These are phyloP conservation scores for Pseudopyricularia cyperi DNA, from an alignment of 2,329 filamentous ascomycete species.

Conservation along the genomic window DNA sequence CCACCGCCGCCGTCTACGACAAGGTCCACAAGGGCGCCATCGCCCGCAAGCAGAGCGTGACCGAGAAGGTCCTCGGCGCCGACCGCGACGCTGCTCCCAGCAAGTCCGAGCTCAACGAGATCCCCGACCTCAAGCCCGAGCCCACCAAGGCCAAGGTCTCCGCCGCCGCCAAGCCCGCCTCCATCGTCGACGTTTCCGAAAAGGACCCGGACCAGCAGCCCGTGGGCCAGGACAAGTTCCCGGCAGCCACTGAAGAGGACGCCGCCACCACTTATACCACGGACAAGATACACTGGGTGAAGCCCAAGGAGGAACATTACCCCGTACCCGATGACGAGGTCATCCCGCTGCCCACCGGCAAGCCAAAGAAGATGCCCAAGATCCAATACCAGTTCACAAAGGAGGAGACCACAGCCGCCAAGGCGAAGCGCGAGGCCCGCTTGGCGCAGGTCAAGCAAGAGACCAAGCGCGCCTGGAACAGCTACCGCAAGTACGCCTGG, in stretches of 20 bases:
- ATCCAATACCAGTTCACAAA: slow-evolving; percentile 59
- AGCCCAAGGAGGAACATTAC: slow-evolving; percentile 56
- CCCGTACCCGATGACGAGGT: slow-evolving; percentile 59
- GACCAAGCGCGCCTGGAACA: slow-evolving; percentile 67
- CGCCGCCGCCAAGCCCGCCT: neutral
- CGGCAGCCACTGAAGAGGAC: slow-evolving; percentile 4
- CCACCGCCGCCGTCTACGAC: slow-evolving; percentile 8
- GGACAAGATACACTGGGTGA: slow-evolving; percentile 53
- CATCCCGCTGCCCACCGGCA: slow-evolving; percentile 62
- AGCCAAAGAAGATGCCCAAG: slow-evolving; percentile 55
- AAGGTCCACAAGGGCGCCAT: slow-evolving; percentile 1
- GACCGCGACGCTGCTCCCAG: neutral
- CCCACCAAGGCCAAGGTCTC: neutral
- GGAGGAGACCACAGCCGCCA: slow-evolving; percentile 47
- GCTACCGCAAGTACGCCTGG: slow-evolving; percentile 71
- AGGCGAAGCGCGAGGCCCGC: slow-evolving; percentile 50
- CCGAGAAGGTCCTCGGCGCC: neutral
- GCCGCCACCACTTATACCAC: slow-evolving; percentile 4
- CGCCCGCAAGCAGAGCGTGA: neutral
- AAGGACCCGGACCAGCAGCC: slow-evolving; percentile 10
- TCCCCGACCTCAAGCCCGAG: neutral
- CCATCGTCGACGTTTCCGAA: neutral
- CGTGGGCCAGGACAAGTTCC: slow-evolving; percentile 9
- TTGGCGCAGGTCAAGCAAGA: slow-evolving; percentile 57
- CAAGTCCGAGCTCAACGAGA: neutral